A percentile compares a stretch with the other conserved stretches of the same genome.
phyloP scores from a whole-genome alignment of 2,329 filamentous ascomycete species.

The Metarhizium guizhouense region DNA sequence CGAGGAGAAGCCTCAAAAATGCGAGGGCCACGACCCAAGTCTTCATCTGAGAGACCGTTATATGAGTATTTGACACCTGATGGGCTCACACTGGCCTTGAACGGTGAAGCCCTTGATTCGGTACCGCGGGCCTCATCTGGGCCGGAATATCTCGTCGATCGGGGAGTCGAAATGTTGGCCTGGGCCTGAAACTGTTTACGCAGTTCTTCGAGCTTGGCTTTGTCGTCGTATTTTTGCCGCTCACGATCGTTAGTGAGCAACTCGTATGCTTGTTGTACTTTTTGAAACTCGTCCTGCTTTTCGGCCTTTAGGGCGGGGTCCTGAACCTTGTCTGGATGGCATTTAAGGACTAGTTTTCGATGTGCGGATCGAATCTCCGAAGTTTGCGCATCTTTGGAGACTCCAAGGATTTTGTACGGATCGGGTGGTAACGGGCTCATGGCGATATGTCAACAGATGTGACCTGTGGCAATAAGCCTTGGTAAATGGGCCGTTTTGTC shows the following conservation, averaged over 20 bases:
- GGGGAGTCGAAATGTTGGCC: conserved; percentile 34
- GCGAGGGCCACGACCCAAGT: conserved; percentile 26
- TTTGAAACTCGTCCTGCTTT: conserved; percentile 84
- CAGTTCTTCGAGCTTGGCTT: conserved; percentile 57
- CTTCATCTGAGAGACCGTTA: conserved; percentile 39
- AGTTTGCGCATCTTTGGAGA: conserved; percentile 61
- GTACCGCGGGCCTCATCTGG: conserved; percentile 5
- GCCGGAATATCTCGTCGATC: conserved; percentile 25
- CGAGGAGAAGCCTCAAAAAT: conserved; percentile 33
- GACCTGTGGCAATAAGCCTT: neutral
- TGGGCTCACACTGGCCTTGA: conserved; percentile 26
- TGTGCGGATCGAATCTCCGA: conserved; percentile 70
- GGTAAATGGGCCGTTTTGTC: neutral
- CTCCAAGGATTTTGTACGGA: conserved; percentile 70
- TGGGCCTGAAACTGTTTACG: conserved; percentile 42
- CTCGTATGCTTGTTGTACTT: conserved; percentile 89
- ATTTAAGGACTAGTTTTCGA: conserved; percentile 78
- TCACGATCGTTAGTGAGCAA: conserved; percentile 70
- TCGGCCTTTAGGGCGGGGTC: conserved; percentile 65
- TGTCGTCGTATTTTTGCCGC: conserved; percentile 69
- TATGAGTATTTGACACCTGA: conserved; percentile 25
- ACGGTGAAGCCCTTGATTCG: conserved; percentile 26
- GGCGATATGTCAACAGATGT: conserved; percentile 10
- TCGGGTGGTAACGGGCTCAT: conserved; percentile 54
- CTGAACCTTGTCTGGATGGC: conserved; percentile 86